Conservation (phyloP, 305 asterid genomes). For the Fraxinus sp. region DNA sequence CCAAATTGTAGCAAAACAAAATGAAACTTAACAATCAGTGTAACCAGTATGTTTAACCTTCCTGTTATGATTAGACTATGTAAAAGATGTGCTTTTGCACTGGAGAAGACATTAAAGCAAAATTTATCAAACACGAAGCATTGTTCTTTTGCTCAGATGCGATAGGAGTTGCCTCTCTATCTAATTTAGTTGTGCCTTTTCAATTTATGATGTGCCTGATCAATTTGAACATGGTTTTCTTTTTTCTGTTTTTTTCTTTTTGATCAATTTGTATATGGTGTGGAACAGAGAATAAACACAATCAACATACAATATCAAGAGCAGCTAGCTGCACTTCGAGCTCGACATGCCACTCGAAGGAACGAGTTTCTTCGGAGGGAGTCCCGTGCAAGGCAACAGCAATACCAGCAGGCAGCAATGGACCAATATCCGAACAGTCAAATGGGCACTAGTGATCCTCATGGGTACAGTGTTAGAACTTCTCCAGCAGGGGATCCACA, state of each 20-base stretch:
- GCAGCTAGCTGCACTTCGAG: constrained; percentile 70
- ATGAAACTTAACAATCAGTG: neutral
- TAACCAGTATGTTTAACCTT: neutral
- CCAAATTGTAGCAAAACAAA: neutral
- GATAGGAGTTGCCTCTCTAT: neutral
- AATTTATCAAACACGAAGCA: neutral
- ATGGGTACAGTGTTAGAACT: constrained; percentile 41
- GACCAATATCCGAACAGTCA: constrained; percentile 55
- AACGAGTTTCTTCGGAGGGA: constrained; percentile 75
- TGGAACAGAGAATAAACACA: constrained; percentile 61
- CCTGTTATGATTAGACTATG: neutral
- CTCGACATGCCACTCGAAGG: constrained; percentile 64
- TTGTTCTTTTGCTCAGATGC: neutral
- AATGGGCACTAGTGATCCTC: constrained; percentile 47
- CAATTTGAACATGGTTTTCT: neutral
- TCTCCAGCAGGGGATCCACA: constrained; percentile 50
- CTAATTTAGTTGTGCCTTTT: neutral
- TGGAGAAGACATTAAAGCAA: neutral
- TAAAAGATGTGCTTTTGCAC: neutral
- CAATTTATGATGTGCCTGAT: constrained; percentile 10
- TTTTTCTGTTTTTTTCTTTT: neutral
- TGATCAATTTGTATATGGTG: constrained; percentile 1
- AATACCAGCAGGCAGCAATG: constrained; percentile 63
- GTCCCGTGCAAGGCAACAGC: constrained; percentile 77
- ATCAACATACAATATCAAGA: constrained; percentile 75